Conservation (phyloP, 2,329 filamentous ascomycete species). For the Aspergillus novofumigatus region DNA sequence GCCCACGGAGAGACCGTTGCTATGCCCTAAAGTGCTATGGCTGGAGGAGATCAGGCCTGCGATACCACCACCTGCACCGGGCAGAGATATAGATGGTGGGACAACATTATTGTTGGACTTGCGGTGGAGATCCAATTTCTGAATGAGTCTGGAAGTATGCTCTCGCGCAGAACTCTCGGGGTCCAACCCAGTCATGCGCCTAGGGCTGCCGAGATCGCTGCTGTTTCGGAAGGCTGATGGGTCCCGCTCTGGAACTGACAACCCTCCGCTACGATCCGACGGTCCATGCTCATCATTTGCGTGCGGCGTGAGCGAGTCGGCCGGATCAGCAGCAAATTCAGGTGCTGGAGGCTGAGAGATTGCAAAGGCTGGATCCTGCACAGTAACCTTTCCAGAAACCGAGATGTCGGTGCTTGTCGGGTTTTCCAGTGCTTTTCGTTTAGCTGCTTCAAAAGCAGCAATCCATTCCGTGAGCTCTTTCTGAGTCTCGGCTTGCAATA, state of each 20-base stretch:
- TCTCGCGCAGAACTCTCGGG: conserved; percentile 64
- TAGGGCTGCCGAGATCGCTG: conserved; percentile 59
- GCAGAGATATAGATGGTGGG: conserved; percentile 41
- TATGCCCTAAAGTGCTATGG: conserved; percentile 70
- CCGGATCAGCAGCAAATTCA: conserved; percentile 79
- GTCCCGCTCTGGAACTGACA: conserved; percentile 63
- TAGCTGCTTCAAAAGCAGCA: conserved; percentile 86
- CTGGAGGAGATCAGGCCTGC: conserved; percentile 82
- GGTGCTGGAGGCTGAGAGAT: conserved; percentile 84
- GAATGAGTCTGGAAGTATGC: conserved; percentile 83
- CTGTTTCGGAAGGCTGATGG: conserved; percentile 59
- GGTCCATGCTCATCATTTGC: conserved; percentile 52
- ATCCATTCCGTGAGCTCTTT: conserved; percentile 92
- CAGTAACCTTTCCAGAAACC: conserved; percentile 39
- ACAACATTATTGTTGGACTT: conserved; percentile 63
- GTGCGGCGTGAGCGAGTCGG: conserved; percentile 60
- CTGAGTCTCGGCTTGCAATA: conserved; percentile 92
- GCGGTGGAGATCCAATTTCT: conserved; percentile 84
- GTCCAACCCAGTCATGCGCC: conserved; percentile 50
- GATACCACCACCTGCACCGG: conserved; percentile 60
- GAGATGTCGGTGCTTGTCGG: conserved; percentile 51
- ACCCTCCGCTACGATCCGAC: conserved; percentile 60
- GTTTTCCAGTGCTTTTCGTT: conserved; percentile 83
- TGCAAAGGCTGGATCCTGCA: conserved; percentile 73
- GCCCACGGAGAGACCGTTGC: conserved; percentile 43